Base-by-base conservation (phyloP, 2,329 filamentous ascomycete species). In the Plenodomus lindquistii region DNA sequence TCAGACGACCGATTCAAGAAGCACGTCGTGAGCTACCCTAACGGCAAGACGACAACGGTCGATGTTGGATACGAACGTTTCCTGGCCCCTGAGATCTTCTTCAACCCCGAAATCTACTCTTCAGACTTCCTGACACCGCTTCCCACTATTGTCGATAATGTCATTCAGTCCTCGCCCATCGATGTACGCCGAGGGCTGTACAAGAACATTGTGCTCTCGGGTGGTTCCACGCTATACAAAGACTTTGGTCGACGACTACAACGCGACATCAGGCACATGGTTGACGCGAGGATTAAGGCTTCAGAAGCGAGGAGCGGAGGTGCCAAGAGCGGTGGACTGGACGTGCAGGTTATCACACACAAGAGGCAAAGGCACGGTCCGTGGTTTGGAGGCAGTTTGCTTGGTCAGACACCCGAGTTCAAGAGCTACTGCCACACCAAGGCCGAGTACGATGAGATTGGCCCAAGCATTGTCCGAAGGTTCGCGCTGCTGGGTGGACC, bases 81-180 rank as follows among this genome's bases (percentile, higher is more conserved):
- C 82, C 81, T 99, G 51, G 94, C 94, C 2, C 95, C 95, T 19
- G 94, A 99, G 75, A 99, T 99, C 70, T 99, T 99, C 78, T 99
- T 99, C 85, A 99, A 99, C 77, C 94, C 94, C 22, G 94, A 99
- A 78, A 99, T 99, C 67, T 97, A 97, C 82, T 96, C 91, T 54
- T 97, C 93, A 60, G 94, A 99, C 72, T 99, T 99, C 80, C 79
- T 99, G 59, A 99, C 94, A 11, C 94, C 94, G 13, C 83, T 99
- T 8, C 94, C 94, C 19, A 89, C 84, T 42, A 94, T 99, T 42
- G 95, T 99, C 54, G 94, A 99, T 70, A 88, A 88, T 47, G 94
- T 97, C 56, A 99, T 99, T 65, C 94, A 99, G 76, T 93, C 91
- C 47, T 96, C 93, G 27, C 94, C 94, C 36, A 99, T 99, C 65